Percentiles rank a stretch among this genome's conserved stretches.
phyloP scores from a whole-genome alignment of 2,329 filamentous ascomycete genomes.

The Boeremia exigua region DNA sequence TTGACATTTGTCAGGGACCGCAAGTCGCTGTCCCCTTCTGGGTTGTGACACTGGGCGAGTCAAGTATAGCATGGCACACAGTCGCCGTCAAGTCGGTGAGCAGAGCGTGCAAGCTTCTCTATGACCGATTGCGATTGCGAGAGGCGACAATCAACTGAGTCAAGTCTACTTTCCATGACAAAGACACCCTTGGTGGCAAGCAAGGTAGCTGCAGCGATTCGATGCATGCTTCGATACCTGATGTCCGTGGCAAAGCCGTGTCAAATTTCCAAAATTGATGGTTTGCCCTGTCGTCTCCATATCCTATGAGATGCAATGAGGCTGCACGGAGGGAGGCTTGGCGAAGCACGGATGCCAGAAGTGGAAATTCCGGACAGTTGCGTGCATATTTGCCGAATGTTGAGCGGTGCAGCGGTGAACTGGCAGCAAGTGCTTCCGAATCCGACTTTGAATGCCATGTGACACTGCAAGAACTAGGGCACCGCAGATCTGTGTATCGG shows the following conservation, averaged over 20 bases:
- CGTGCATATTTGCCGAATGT: constrained; percentile 13
- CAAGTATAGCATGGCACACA: constrained; percentile 11
- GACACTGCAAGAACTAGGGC: constrained; percentile 10
- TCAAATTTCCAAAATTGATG: not conserved
- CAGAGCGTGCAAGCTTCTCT: constrained; percentile 22
- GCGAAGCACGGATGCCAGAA: constrained; percentile 1
- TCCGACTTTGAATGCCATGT: constrained; percentile 7
- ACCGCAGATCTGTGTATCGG: constrained; percentile 16
- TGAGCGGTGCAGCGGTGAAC: constrained; percentile 17
- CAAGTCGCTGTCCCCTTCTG: constrained; percentile 2
- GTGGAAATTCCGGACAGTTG: constrained; percentile 1
- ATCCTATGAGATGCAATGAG: constrained; percentile 9
- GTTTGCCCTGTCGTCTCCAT: constrained; percentile 16
- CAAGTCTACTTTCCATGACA: constrained; percentile 7
- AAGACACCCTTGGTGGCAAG: constrained; percentile 16
- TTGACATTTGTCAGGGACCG: constrained; percentile 9
- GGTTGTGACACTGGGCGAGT: constrained; percentile 14
- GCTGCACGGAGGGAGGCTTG: constrained; percentile 10
- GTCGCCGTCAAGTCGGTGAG: constrained; percentile 31
- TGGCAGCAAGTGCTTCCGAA: constrained; percentile 7
- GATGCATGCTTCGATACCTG: not conserved
- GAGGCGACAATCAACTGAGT: constrained; percentile 3
- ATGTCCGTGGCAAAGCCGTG: constrained; percentile 1
- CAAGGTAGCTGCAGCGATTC: constrained; percentile 9
- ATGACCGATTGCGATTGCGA: constrained; percentile 13